These are phyloP conservation scores for Hypoxylon trugodes DNA, from an alignment of 495 filamentous ascomycete species.

Conservation along the genomic window DNA sequence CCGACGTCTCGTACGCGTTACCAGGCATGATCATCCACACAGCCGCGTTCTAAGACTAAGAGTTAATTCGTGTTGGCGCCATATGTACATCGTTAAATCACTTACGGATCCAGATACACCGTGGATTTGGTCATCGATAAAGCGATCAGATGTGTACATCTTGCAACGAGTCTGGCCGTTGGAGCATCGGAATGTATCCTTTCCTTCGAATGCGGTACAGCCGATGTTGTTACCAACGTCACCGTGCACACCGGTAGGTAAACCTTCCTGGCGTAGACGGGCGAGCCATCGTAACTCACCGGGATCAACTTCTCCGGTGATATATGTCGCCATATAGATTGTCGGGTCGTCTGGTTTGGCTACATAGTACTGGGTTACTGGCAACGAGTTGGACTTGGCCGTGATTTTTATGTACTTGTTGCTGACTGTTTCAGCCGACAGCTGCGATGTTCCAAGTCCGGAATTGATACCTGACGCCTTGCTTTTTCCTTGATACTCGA, in stretches of 20 bases:
- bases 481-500: slow-evolving; percentile 60
- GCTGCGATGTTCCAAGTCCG: slow-evolving; percentile 61
- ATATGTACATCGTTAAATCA: not conserved
- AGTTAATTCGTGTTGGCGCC: not conserved
- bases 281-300: slow-evolving; percentile 69
- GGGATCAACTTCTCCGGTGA: slow-evolving; percentile 61
- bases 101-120: slow-evolving; percentile 54
- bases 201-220: slow-evolving; percentile 62
- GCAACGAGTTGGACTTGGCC: slow-evolving; percentile 56
- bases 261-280: slow-evolving; percentile 56
- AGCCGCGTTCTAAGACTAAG: slow-evolving; percentile 40
- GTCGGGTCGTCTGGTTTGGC: slow-evolving; percentile 61
- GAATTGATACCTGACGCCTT: slow-evolving; percentile 65
- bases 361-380: slow-evolving; percentile 64
- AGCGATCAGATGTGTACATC: slow-evolving; percentile 68
- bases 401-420: slow-evolving; percentile 62
- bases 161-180: slow-evolving; percentile 67
- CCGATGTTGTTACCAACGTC: slow-evolving; percentile 53
- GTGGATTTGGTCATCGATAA: slow-evolving; percentile 66
- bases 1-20: slow-evolving; percentile 51
- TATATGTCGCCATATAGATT: slow-evolving; percentile 69
- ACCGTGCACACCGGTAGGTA: slow-evolving; percentile 62
- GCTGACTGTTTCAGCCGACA: slow-evolving; percentile 53
- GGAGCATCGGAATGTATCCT: slow-evolving; percentile 64
- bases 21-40: slow-evolving; percentile 57